These are phyloP conservation scores for Buxus sempervirens DNA, from an alignment of 164 flowering plant genomes.

Conservation along the genomic window DNA sequence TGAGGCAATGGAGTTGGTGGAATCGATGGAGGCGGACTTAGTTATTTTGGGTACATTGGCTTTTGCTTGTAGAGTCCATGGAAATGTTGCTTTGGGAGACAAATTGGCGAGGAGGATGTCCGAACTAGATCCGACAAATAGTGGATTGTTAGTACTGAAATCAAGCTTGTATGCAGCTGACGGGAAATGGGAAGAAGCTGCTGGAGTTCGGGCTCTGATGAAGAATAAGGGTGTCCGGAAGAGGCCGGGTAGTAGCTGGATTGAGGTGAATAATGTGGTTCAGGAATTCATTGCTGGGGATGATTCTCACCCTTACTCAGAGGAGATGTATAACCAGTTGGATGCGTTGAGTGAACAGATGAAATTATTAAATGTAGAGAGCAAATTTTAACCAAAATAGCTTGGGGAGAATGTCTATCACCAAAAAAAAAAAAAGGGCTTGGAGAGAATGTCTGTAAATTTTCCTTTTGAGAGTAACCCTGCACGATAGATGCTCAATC, in stretches of 20 bases:
- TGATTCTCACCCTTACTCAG: slow-evolving; percentile 14
- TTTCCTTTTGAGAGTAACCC: too few relatives aligned
- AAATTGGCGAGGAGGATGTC: slow-evolving; percentile 13
- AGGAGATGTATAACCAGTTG: slow-evolving; percentile 7
- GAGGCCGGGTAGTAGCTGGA: slow-evolving; percentile 24
- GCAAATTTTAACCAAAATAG: too few relatives aligned
- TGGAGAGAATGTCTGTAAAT: too few relatives aligned
- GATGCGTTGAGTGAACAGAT: not conserved
- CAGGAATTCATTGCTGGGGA: slow-evolving; percentile 23
- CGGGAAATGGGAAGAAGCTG: slow-evolving; percentile 23
- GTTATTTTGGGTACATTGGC: slow-evolving; percentile 15
- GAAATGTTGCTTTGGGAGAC: slow-evolving; percentile 17
- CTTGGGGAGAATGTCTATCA: too few relatives aligned
- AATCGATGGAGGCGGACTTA: slow-evolving; percentile 10
- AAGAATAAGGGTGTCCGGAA: slow-evolving; percentile 8
- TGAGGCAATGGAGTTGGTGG: slow-evolving; percentile 13
- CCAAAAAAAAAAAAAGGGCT: too few relatives aligned
- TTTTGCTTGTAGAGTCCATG: slow-evolving; percentile 18
- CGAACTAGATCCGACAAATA: slow-evolving; percentile 9
- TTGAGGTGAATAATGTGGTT: slow-evolving; percentile 19
- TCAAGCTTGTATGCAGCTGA: slow-evolving; percentile 15
- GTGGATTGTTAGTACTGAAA: slow-evolving; percentile 19
- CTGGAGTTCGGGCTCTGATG: slow-evolving; percentile 17
- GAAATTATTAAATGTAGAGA: not conserved
- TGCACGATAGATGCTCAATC: too few relatives aligned